phyloP scores from a whole-genome alignment of 2,329 filamentous ascomycete genomes.

The Nigrograna mackinnonii region DNA sequence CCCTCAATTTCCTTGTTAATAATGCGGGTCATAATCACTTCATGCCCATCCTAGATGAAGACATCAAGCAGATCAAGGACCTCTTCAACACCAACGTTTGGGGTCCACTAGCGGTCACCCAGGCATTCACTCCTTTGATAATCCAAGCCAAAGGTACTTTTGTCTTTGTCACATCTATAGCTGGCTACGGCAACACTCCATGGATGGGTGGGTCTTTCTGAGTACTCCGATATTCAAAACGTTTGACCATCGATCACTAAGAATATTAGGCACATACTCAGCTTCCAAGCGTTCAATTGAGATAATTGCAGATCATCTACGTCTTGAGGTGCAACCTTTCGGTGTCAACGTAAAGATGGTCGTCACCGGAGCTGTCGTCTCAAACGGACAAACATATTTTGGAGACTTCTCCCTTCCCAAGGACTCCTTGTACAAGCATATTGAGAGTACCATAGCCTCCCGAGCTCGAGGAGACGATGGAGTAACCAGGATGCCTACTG shows the following conservation, averaged over 20 bases:
- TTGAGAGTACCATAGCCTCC: slow-evolving; percentile 7
- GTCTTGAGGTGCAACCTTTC: slow-evolving; percentile 18
- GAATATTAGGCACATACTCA: slow-evolving; percentile 18
- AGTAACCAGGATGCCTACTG: slow-evolving; percentile 2
- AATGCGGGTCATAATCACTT: slow-evolving; percentile 46
- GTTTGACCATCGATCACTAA: background rate
- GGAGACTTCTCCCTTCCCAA: slow-evolving; percentile 1
- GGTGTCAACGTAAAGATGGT: slow-evolving; percentile 14
- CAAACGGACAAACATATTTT: slow-evolving; percentile 10
- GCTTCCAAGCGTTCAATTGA: slow-evolving; percentile 40
- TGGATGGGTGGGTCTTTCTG: slow-evolving; percentile 1
- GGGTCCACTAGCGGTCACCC: slow-evolving; percentile 35
- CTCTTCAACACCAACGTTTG: slow-evolving; percentile 45
- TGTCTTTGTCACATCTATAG: background rate
- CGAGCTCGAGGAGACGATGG: slow-evolving; percentile 10
- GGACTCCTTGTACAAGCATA: slow-evolving; percentile 12
- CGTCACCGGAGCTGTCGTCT: slow-evolving; percentile 14
- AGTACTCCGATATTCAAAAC: background rate
- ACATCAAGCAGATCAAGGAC: background rate
- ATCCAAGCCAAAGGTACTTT: slow-evolving; percentile 21
- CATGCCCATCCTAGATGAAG: slow-evolving; percentile 39
- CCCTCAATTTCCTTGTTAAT: slow-evolving; percentile 50
- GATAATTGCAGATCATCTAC: slow-evolving; percentile 20
- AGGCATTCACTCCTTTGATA: slow-evolving; percentile 36
- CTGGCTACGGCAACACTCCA: background rate